Evolutionary conservation across 1,284 basidiomycete genomes (phyloP), one percentile per base, ranked within the genome.

Genomic region (Veloboletus limbatus): DNA sequence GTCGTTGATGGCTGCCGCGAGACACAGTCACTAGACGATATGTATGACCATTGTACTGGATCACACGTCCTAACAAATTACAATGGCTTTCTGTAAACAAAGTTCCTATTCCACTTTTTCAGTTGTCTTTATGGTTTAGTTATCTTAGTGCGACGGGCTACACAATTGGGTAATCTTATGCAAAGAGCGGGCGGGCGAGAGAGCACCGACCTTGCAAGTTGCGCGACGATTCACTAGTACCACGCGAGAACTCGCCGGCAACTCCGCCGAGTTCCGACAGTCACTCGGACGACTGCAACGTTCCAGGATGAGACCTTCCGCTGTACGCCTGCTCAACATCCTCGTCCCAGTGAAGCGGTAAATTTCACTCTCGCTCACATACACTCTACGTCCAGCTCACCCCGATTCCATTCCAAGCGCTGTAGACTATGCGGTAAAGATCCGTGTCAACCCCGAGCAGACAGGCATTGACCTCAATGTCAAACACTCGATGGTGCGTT

Each of bases 391-490:
- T 14, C 11, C 45, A 3, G 31, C 40, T 47, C 33, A 47, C 22
- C 25, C 17, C 1, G 13, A 14, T n/a, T 39, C 10, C 47, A 14
- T 26, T 17, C 43, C 17, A 58, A 88, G 86, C 55, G 81, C 85
- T 49, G 81, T 88, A 24, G 82, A 85, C 71, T 96, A 90, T 76
- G 85, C 88, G 5, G 88, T 91, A 70, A 97, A 97, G 76, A 95
- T 97, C 72, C 88, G 94, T 41, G 90, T 97, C 43, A 94, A 93
- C 65, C 80, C 90, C 7, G 84, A 88, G 56, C 88, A 94, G 63
- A 95, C 92, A 43, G 93, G 92, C 16, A 84, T 97, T 38, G 94
- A 97, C 75, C 85, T 88, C 43, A 92, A 87, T 68, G 93, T 96
- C 57, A 97, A 97, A 77, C 94, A 97, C 71, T 95, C 92, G 2